Percentiles rank a stretch among this genome's conserved stretches.
These are phyloP conservation scores for Cercospora nicotianae DNA, from an alignment of 2,329 filamentous ascomycete species.

Conservation along the genomic window DNA sequence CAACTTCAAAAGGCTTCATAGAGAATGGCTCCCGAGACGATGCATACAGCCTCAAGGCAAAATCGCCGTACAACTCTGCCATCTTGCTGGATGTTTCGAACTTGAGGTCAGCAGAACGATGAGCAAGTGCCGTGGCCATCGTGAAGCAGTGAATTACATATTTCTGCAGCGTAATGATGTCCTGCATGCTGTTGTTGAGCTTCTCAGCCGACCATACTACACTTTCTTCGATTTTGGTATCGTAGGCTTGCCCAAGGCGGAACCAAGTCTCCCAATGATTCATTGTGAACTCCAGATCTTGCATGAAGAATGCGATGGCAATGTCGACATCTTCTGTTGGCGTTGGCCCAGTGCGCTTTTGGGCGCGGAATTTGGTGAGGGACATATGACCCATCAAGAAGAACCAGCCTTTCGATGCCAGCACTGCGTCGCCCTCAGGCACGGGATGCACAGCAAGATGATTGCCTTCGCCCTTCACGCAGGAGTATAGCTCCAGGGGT, in stretches of 20 bases:
- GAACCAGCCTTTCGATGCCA: conserved; percentile 86
- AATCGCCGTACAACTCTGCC: conserved; percentile 67
- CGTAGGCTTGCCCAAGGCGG: conserved; percentile 79
- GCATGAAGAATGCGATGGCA: conserved; percentile 73
- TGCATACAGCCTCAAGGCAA: conserved; percentile 67
- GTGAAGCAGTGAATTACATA: conserved; percentile 76
- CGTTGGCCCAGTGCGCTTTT: conserved; percentile 71
- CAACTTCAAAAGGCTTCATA: conserved; percentile 65
- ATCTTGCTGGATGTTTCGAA: conserved; percentile 57
- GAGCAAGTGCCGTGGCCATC: conserved; percentile 65
- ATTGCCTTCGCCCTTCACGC: conserved; percentile 74
- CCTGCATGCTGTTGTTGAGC: conserved; percentile 77
- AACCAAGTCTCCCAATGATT: conserved; percentile 92
- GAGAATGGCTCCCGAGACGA: conserved; percentile 67
- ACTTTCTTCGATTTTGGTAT: conserved; percentile 82
- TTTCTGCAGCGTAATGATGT: conserved; percentile 73
- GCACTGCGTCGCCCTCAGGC: conserved; percentile 61
- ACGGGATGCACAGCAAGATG: conserved; percentile 68
- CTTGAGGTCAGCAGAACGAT: conserved; percentile 56
- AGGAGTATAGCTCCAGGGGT: conserved; percentile 74
- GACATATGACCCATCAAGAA: conserved; percentile 87
- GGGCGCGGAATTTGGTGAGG: conserved; percentile 77
- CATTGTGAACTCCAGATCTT: conserved; percentile 78
- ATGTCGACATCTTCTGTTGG: conserved; percentile 82
- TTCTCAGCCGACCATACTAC: conserved; percentile 89